Evolutionary conservation across 257 asterid species (phyloP).

Genomic region (Solanum sitiens): DNA sequence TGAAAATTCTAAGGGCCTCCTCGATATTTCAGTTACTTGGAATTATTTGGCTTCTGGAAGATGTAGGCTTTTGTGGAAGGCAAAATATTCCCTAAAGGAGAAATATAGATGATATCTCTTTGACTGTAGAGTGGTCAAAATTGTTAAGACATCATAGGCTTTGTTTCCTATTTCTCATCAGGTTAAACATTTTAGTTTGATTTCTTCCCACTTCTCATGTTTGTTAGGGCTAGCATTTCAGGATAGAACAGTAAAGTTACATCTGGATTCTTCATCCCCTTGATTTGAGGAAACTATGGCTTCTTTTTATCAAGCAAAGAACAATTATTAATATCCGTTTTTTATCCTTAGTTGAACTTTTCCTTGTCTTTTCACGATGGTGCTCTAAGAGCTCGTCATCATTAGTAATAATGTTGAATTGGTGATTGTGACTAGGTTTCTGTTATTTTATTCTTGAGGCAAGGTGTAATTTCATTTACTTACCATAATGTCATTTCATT

Average conservation of each 20-base stretch:
- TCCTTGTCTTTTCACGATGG: background rate
- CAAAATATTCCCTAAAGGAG: background rate
- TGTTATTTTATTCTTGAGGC: background rate
- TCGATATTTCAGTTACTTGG: background rate
- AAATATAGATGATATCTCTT: background rate
- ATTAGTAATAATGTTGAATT: background rate
- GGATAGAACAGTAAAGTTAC: background rate
- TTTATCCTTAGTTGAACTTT: background rate
- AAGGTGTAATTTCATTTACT: background rate
- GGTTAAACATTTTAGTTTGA: background rate
- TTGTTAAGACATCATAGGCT: background rate
- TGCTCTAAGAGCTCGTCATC: background rate
- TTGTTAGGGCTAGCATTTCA: background rate
- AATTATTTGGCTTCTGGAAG: background rate
- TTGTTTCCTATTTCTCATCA: background rate
- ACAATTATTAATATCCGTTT: background rate
- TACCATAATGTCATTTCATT: background rate
- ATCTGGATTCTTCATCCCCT: background rate
- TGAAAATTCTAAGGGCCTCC: background rate
- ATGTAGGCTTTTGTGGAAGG: background rate
- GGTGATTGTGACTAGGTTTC: background rate
- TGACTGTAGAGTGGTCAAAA: background rate
- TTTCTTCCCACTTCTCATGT: background rate
- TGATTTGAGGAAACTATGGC: background rate
- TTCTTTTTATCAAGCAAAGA: background rate